Base-by-base conservation (phyloP, 768 basidiomycete genomes). In the Leccinum imitatum region DNA sequence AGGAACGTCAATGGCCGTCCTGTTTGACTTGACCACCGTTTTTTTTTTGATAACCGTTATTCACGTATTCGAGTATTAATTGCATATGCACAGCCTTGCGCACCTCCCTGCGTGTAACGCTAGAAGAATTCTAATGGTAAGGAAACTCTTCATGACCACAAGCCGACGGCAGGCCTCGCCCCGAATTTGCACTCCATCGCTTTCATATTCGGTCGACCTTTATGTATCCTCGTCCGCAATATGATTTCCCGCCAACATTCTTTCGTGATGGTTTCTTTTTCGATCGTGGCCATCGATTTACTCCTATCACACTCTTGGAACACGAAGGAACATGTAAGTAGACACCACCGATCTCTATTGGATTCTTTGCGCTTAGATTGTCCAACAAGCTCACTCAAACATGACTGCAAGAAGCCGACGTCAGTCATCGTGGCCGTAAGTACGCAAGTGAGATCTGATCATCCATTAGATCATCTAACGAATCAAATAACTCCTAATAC, bases 51-150 rank as follows among this genome's bases (percentile, higher is more conserved):
- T 60, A 67, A 61, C 51, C 23, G 57, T 68, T 69, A 64, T 57
- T 60, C 50, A 13, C 47, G 41, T 57, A 30, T 30, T 57, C 51
- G 35, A 64, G 67, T 70, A 57, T 65, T 60, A 63, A 61, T 69
- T 60, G 27, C 25, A 51, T 59, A 59, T 33, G 47, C 57, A 59
- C 48, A 51, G 62, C 53, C 48, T 25, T 33, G 15, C 3, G 2
- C 17, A 4, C 21, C 23, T 17, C 56, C n/a, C 7, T 37, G 23
- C 44, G 27, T 25, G 11, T 11, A 23, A 54, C 27, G 47, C 21
- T 35, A 37, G 44, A 11, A 27, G 7, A 15, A n/a, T 5, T 50
- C 8, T 8, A 21, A 27, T 59, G 23, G 25, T 11, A 8, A 17
- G 19, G 41, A 5, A 19, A 10, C 10, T 35, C 13, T 25, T 25